These are phyloP conservation scores for Hansenula anomala DNA, from an alignment of 1,139 yeast species.

Conservation along the genomic window DNA sequence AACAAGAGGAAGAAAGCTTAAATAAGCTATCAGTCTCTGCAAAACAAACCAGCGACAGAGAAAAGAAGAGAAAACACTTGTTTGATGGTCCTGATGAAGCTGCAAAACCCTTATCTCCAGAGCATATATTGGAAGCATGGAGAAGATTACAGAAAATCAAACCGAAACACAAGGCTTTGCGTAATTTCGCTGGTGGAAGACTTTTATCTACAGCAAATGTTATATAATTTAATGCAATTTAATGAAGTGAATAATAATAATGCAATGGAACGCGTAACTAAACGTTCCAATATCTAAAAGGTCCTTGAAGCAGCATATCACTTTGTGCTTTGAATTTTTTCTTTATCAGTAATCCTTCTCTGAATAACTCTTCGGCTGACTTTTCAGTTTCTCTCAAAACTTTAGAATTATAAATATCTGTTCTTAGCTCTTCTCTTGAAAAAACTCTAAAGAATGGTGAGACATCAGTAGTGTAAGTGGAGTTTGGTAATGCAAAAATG, in stretches of 20 bases:
- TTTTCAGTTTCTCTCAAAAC: slow-evolving; percentile 1
- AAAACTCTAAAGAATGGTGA: slow-evolving; percentile 19
- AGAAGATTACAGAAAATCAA: slow-evolving; percentile 66
- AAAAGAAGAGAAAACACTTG: slow-evolving; percentile 48
- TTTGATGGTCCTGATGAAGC: slow-evolving; percentile 92
- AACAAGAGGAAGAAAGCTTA: slow-evolving; percentile 54
- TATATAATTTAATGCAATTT: slow-evolving; percentile 18
- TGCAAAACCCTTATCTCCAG: slow-evolving; percentile 75
- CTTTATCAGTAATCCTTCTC: neutral
- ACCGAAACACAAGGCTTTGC: slow-evolving; percentile 57
- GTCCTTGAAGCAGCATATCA: slow-evolving; percentile 2
- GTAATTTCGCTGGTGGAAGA: slow-evolving; percentile 75
- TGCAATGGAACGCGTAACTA: neutral
- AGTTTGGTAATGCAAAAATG: slow-evolving; percentile 13
- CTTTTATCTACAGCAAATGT: slow-evolving; percentile 28
- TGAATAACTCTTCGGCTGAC: neutral
- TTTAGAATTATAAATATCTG: slow-evolving; percentile 1
- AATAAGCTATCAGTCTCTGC: slow-evolving; percentile 22
- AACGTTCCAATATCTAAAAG: slow-evolving; percentile 3
- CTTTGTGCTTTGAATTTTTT: slow-evolving; percentile 3
- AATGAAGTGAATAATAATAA: no score
- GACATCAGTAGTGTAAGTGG: slow-evolving; percentile 13
- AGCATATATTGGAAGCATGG: slow-evolving; percentile 92
- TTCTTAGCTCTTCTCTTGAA: slow-evolving; percentile 11
- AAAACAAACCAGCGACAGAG: slow-evolving; percentile 19